phyloP scores from a whole-genome alignment of 148 eudicot species.

The Polygonum maritimum region DNA sequence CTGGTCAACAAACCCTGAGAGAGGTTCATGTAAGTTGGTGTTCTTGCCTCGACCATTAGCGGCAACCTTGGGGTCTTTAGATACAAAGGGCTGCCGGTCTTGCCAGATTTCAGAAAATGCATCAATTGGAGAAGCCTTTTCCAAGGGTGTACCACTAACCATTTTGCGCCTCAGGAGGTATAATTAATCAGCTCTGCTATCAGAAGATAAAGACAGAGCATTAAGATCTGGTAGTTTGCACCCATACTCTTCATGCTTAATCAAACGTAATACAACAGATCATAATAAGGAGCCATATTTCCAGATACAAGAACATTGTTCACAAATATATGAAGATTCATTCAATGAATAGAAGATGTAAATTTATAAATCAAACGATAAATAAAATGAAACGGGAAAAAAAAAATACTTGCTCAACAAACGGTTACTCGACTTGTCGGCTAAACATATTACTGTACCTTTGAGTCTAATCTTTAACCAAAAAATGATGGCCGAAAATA shows the following conservation, averaged over 20 bases:
- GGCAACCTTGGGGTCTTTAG: constrained; percentile 18
- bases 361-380: background rate
- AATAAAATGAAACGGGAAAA: background rate
- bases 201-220: background rate
- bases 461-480: background rate
- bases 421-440: constrained; percentile 1
- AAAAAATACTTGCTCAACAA: background rate
- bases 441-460: background rate
- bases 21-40: constrained; percentile 14
- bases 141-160: constrained; percentile 39
- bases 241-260: background rate
- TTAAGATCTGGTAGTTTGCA: background rate
- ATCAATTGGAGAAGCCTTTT: constrained; percentile 27
- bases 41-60: constrained; percentile 23
- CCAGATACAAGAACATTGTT: background rate
- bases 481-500: background rate
- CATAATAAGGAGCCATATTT: background rate
- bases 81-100: constrained; percentile 19
- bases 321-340: background rate
- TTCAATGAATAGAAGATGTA: background rate
- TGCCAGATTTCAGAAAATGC: constrained; percentile 29
- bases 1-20: constrained; percentile 24
- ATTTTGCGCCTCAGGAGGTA: constrained; percentile 14
- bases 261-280: background rate
- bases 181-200: constrained; percentile 10